Conservation (phyloP, 257 asterid species). For the Hygrophila difformis region DNA sequence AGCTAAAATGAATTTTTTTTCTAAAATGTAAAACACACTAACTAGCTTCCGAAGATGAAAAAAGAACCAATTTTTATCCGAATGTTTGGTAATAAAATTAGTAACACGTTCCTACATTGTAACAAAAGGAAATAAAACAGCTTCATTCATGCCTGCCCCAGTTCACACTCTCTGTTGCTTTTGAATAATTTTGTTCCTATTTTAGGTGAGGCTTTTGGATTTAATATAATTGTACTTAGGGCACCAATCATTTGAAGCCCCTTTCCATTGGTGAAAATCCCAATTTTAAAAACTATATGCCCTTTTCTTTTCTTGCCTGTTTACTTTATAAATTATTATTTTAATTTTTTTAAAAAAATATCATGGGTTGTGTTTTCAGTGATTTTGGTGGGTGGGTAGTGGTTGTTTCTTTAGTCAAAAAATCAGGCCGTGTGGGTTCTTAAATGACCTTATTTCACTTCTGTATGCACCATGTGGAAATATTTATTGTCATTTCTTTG, state of each 20-base stretch:
- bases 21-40: no score
- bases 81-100: no score
- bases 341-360: slow-evolving; percentile 2
- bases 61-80: no score
- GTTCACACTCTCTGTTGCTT: background rate
- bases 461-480: slow-evolving; percentile 15
- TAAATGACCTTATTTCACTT: slow-evolving; percentile 20
- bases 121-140: background rate
- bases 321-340: no score
- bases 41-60: no score
- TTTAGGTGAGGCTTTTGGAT: background rate
- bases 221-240: slow-evolving; percentile 9
- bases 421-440: slow-evolving; percentile 22
- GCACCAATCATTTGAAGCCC: slow-evolving; percentile 34
- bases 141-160: background rate
- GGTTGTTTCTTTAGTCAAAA: slow-evolving; percentile 27
- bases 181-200: background rate
- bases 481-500: slow-evolving; percentile 9
- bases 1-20: no score
- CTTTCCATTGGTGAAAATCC: slow-evolving; percentile 24
- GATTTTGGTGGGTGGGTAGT: slow-evolving; percentile 11
- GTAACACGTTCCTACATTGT: background rate
- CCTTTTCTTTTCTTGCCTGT: background rate
- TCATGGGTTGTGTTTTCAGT: background rate
- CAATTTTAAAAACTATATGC: slow-evolving; percentile 3